These are phyloP conservation scores for Penicillium hordei DNA, from an alignment of 2,329 filamentous ascomycete genomes.

Conservation along the genomic window DNA sequence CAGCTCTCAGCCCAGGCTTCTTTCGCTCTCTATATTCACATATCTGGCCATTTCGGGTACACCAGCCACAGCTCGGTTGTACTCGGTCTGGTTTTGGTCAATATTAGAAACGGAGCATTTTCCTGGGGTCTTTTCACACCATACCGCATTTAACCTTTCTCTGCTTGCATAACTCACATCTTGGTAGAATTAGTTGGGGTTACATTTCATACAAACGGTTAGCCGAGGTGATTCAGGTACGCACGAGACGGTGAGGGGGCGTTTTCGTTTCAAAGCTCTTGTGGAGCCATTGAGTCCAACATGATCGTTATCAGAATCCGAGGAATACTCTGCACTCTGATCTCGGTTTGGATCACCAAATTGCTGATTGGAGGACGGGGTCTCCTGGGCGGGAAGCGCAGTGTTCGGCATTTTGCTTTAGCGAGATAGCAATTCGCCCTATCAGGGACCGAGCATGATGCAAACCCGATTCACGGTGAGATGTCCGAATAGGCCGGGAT, in stretches of 20 bases:
- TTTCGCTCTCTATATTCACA: constrained; percentile 71
- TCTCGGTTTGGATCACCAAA: constrained; percentile 28
- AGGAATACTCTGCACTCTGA: constrained; percentile 38
- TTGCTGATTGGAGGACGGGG: constrained; percentile 24
- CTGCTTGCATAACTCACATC: constrained; percentile 48
- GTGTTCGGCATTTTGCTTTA: constrained; percentile 38
- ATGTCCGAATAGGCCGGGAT: constrained; percentile 1
- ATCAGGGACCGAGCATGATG: constrained; percentile 26
- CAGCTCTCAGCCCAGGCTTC: constrained; percentile 65
- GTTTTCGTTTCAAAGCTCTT: constrained; percentile 38
- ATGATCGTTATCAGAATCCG: constrained; percentile 38
- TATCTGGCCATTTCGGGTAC: constrained; percentile 62
- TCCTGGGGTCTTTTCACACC: constrained; percentile 6
- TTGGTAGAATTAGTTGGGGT: constrained; percentile 27
- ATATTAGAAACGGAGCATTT: constrained; percentile 8
- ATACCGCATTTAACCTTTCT: constrained; percentile 49
- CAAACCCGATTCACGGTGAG: constrained; percentile 4
- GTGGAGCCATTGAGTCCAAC: constrained; percentile 30
- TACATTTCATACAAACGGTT: not conserved
- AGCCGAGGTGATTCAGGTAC: constrained; percentile 19
- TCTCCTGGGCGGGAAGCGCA: constrained; percentile 24
- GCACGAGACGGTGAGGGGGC: constrained; percentile 41
- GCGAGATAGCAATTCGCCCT: constrained; percentile 27
- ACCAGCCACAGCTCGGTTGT: constrained; percentile 69
- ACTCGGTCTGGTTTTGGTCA: constrained; percentile 44